Evolutionary conservation across 2,329 filamentous ascomycete species (phyloP).

Genomic region (Furcasterigmium sp.): DNA sequence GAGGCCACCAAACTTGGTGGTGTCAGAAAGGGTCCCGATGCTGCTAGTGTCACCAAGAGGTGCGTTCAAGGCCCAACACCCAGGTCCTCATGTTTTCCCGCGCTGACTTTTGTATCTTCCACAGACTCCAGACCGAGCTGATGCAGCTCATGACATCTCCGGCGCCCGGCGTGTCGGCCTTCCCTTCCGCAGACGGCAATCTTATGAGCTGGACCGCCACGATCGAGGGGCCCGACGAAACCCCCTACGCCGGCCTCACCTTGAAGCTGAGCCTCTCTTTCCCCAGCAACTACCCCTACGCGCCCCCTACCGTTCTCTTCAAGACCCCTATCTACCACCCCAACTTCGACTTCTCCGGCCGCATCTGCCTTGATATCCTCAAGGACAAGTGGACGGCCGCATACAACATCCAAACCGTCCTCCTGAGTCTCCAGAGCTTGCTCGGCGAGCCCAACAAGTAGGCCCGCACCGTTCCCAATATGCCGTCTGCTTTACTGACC

Average conservation of each 20-base stretch:
- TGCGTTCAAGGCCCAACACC: constrained; percentile 26
- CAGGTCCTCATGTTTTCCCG: background rate
- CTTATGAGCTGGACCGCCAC: constrained; percentile 91
- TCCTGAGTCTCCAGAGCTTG: constrained; percentile 90
- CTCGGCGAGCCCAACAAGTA: constrained; percentile 98
- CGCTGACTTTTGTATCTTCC: constrained; percentile 1
- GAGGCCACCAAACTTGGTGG: constrained; percentile 58
- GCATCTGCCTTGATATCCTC: constrained; percentile 95
- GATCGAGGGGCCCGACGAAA: constrained; percentile 85
- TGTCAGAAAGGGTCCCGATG: constrained; percentile 54
- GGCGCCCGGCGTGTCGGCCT: constrained; percentile 89
- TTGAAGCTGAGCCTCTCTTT: constrained; percentile 93
- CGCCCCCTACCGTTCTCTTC: constrained; percentile 87
- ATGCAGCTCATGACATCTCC: constrained; percentile 98
- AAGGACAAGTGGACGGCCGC: constrained; percentile 99
- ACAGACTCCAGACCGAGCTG: constrained; percentile 88
- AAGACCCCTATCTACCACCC: constrained; percentile 99
- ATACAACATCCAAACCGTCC: constrained; percentile 91
- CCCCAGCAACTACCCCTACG: constrained; percentile 88
- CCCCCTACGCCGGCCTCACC: constrained; percentile 80
- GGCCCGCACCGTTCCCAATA: constrained; percentile 23
- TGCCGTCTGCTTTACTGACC: background rate
- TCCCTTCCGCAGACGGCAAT: constrained; percentile 85
- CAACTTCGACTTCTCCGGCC: constrained; percentile 94
- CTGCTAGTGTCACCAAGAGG: constrained; percentile 75